Evolutionary conservation across 108 stramenopile species (phyloP).

Genomic region (Pseudonitzschia delicatissima): DNA sequence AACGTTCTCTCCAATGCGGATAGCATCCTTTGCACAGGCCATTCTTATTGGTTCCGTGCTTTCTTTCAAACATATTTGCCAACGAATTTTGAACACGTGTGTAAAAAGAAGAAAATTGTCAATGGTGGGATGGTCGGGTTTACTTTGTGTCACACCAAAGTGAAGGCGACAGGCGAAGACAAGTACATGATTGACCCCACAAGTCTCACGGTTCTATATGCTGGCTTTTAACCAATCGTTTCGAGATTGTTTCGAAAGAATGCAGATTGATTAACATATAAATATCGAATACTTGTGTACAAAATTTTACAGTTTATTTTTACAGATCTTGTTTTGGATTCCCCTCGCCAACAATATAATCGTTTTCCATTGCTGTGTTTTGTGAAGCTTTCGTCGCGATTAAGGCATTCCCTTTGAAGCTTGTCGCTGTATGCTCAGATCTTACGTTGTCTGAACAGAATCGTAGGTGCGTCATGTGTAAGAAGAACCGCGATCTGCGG

Average conservation of each 20-base stretch:
- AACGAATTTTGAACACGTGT: slow-evolving; percentile 47
- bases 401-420: not conserved
- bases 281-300: too few species aligned
- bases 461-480: not conserved
- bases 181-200: slow-evolving; percentile 69
- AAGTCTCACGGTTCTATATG: slow-evolving; percentile 67
- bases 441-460: not conserved
- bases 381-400: not conserved
- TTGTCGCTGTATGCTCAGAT: not conserved
- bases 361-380: not conserved
- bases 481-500: not conserved
- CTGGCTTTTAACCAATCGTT: slow-evolving; percentile 60
- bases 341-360: too few species aligned
- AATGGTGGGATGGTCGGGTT: slow-evolving; percentile 84
- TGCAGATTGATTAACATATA: too few species aligned
- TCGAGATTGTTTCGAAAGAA: not conserved
- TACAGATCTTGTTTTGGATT: too few species aligned
- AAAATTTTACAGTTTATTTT: too few species aligned
- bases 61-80: slow-evolving; percentile 86
- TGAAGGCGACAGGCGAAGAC: slow-evolving; percentile 40
- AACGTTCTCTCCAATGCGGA: not conserved
- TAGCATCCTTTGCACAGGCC: slow-evolving; percentile 73
- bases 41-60: slow-evolving; percentile 84
- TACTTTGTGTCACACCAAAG: slow-evolving; percentile 45
- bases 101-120: slow-evolving; percentile 82